These are phyloP conservation scores for Leishmania gerbilli DNA, from an alignment of 208 protist genomes.

Conservation along the genomic window DNA sequence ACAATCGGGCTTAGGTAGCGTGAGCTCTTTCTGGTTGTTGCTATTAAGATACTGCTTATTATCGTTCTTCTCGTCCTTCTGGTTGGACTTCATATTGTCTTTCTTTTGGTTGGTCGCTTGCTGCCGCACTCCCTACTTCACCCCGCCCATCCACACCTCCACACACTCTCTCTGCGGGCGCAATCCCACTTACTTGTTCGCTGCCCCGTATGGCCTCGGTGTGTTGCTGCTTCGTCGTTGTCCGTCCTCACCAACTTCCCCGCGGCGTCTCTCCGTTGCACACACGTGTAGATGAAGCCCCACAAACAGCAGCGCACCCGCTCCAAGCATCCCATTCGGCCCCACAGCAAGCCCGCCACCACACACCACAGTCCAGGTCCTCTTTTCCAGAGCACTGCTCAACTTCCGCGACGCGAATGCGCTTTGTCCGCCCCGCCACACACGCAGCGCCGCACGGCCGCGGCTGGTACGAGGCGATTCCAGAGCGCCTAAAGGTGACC, in stretches of 20 bases:
- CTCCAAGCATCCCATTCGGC: neutral
- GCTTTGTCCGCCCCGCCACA: conserved; percentile 61
- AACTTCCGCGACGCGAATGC: conserved; percentile 29
- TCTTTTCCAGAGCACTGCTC: conserved; percentile 6
- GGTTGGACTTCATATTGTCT: neutral
- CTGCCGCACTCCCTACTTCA: neutral
- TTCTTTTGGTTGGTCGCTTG: neutral
- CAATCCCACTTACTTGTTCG: neutral
- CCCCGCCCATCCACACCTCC: neutral
- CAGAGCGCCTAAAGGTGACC: conserved; percentile 33
- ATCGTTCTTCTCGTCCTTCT: neutral
- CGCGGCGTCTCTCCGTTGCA: neutral
- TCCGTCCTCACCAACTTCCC: neutral
- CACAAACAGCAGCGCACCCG: neutral
- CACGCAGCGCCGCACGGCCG: conserved; percentile 59
- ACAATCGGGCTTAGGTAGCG: neutral
- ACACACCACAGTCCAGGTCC: neutral
- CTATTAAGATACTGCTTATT: too few relatives aligned
- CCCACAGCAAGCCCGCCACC: neutral
- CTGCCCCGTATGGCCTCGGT: too few relatives aligned
- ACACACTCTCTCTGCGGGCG: neutral
- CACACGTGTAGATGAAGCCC: neutral
- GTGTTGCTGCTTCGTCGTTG: neutral
- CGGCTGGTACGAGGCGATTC: conserved; percentile 77
- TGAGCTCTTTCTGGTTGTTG: neutral